Base-by-base conservation (phyloP, 768 basidiomycete species). In the Lentinula detonsa region DNA sequence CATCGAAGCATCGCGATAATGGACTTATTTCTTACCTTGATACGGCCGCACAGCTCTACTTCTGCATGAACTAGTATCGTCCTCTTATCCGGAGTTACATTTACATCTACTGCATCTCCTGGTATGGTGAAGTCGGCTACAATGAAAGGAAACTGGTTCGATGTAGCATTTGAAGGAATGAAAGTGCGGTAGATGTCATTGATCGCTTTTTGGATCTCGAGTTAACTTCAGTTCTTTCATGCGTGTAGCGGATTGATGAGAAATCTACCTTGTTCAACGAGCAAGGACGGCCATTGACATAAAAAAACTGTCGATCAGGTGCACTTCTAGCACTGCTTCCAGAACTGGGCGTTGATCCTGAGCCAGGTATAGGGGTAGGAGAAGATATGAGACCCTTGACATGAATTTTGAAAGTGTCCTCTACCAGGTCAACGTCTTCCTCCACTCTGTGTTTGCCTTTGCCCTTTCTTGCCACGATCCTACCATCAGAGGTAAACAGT, bases 81-180 rank as follows among this genome's bases (percentile, higher is more conserved):
- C n/a, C 96, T 82, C 69, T 98, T 99, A 75, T 98, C 97, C 0
- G 97, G 96, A 63, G 87, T 92, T 62, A 98, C 91, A 63, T 99
- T 99, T 68, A 99, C 86, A 69, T 99, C 97, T 67, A 13, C 11
- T 63, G 13, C 13, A 11, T 28, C 6, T 72, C 85, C 93, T 80
- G 5, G 87, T 87, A 0, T 71, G 13, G 85, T 76, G 65, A 98
- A 87, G 71, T 98, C 87, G 0, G 93, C 90, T 5, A 98, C 72
- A 34, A 95, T 78, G 64, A 96, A 86, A 0, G 96, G 95, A 0
- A 83, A 76, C 65, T 97, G 95, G 28, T 74, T 78, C 1, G 75
- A 75, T 62, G 81, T 82, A 13, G 53, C 43, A n/a, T 58, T 79
- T 76, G 42, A 77, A 72, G 64, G 87, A 87, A 49, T 18, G 77